Conservation (phyloP, 352 stramenopile genomes). For the Phytophthora aleatoria region DNA sequence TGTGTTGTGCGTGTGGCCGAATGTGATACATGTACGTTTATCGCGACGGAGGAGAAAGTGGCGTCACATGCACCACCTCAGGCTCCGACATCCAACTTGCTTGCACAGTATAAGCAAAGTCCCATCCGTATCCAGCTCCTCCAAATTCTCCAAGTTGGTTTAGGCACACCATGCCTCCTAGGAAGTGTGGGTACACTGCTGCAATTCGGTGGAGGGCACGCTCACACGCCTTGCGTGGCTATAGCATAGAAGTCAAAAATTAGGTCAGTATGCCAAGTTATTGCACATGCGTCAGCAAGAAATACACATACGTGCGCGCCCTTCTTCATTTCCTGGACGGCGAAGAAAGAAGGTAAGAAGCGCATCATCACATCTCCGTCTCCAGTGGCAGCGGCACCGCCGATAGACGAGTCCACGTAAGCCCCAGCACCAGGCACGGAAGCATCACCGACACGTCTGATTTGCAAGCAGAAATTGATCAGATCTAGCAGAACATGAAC, state of each 20-base stretch:
- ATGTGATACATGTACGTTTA: conserved; percentile 3
- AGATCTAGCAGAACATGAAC: conserved; percentile 7
- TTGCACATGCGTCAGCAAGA: not conserved
- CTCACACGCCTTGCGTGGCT: conserved; percentile 71
- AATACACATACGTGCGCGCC: conserved; percentile 62
- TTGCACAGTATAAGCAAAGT: conserved; percentile 76
- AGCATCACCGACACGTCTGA: conserved; percentile 88
- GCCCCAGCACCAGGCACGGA: conserved; percentile 83
- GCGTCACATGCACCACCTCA: conserved; percentile 55
- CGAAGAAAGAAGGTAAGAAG: conserved; percentile 86
- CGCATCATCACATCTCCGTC: conserved; percentile 94
- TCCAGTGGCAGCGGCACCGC: conserved; percentile 84
- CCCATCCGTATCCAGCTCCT: conserved; percentile 74
- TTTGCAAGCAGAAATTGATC: not conserved
- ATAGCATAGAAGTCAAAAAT: conserved; percentile 6
- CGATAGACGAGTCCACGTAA: conserved; percentile 85
- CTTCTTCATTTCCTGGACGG: conserved; percentile 80
- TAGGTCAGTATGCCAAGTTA: conserved; percentile 8
- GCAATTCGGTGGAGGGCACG: conserved; percentile 59
- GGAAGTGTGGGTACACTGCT: conserved; percentile 59
- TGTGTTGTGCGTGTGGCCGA: not conserved
- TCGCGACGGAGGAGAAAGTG: conserved; percentile 34
- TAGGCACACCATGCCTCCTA: conserved; percentile 81
- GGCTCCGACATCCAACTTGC: conserved; percentile 58
- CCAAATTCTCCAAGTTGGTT: conserved; percentile 76